Base-by-base conservation (phyloP, 345 rosid genomes). In the Citrus maxima region DNA sequence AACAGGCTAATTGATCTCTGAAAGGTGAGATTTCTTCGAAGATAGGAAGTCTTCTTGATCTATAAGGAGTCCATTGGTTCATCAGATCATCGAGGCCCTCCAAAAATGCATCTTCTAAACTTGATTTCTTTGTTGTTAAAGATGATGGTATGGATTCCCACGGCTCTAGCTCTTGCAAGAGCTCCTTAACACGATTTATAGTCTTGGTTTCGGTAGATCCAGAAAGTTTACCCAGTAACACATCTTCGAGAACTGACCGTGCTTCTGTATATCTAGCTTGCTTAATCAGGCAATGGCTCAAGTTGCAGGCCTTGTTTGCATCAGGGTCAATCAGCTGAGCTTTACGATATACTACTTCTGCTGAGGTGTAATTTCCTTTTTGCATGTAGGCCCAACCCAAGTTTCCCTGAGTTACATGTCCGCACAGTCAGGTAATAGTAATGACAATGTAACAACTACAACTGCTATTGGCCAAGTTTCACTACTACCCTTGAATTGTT, bases 301-400 rank as follows among this genome's bases (percentile, higher is more conserved):
- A 83, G 82, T 95, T 93, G 88, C 93, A 91, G 74, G 97, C 97
- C 84, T 93, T 95, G 89, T 96, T 94, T 59, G 95, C 86, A 72
- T 94, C 99, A 0, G 97, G 94, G 60, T 96, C 98, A 0, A 94
- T 87, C 80, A 86, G 64, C 79, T 92, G 98, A 71, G 99, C 97
- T 80, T 92, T 90, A 46, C 84, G 74, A 76, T 90, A 96, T 63
- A 91, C 93, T 0, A 80, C 87, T 82, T 96, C 98, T 6, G 98
- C 99, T 2, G 97, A 87, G 55, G 85, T 24, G 65, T 80, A 94
- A 78, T 93, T 91, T 6, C 34, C 81, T 76, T 88, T 87, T 71
- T 94, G 99, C 98, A 94, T 94, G 77, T 96, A 92, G 55, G 99
- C 99, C 98, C 97, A 96, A 9, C 97, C 98, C 78, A 96, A 87